Base-by-base conservation (phyloP, 176 grass and related monocot species). In the Zea luxurians region DNA sequence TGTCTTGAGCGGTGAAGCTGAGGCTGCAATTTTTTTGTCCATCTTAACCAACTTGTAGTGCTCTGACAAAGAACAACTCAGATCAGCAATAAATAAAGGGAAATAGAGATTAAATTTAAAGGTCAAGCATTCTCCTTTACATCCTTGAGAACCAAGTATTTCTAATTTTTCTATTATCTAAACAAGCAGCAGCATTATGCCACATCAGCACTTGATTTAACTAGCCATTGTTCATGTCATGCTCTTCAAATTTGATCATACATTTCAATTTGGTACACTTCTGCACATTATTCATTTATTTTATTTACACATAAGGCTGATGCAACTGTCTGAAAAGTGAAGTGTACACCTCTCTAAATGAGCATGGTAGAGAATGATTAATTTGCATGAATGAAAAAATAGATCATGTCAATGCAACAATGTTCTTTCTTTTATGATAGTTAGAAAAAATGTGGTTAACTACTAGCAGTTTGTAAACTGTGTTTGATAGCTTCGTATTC, bases 1-100 rank as follows among this genome's bases (percentile, higher is more conserved):
- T 88, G 74, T 90, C 81, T 92, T 86, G 71, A 97, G 80, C 83
- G 82, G 85, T 68, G 87, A 87, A 79, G 53, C 46, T 66, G 80
- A 89, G 17, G 70, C 61, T 18, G 73, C 52, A 79, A 79, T 67
- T 16, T 83, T 58, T 75, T 76, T 86, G 13, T 63, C 77, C 44
- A 43, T 58, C 41, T 80, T 84, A 34, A 79, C 66, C 44, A 77
- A n/a, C 18, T 66, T 88, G 64, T 78, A 66, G 69, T 79, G 66
- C 37, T 89, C 69, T 83, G 66, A 55, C 27, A 58, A 89, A 68
- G 11, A 81, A 75, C 6, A 82, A 46, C 53, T 61, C 41, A 80
- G 35, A 66, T 85, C 62, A 91, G 67, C 37, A 64, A 63, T 64
- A 52, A 41, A 38, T 38, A 46, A 76, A 82, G 17, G 7, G 12